A percentile compares a stretch with the other conserved stretches of the same genome.
Evolutionary conservation across 1,139 yeast genomes (phyloP).

Genomic region (Magnusiomyces fungicola): DNA sequence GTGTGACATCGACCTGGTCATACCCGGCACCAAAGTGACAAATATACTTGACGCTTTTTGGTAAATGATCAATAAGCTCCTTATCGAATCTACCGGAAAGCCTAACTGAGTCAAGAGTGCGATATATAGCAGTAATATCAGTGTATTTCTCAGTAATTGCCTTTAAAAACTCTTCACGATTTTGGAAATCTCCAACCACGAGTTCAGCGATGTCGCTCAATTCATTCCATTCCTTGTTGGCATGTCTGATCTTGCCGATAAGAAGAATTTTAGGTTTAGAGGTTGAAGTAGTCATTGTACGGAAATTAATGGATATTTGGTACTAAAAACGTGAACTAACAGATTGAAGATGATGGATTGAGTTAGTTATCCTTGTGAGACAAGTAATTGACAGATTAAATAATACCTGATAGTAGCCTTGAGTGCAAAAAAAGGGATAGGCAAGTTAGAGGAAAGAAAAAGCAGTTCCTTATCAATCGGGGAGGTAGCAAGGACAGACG

Average conservation of each 20-base stretch:
- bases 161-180: slow-evolving; percentile 29
- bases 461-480: too few relatives aligned
- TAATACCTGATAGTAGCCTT: too few relatives aligned
- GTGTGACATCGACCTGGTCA: slow-evolving; percentile 50
- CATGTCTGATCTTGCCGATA: slow-evolving; percentile 22
- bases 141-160: slow-evolving; percentile 29
- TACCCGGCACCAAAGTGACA: slow-evolving; percentile 93
- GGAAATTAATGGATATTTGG: too few relatives aligned
- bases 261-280: slow-evolving; percentile 23
- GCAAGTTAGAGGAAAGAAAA: too few relatives aligned
- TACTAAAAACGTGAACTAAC: too few relatives aligned
- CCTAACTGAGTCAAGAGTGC: slow-evolving; percentile 19
- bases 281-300: not conserved
- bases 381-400: too few relatives aligned
- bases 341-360: too few relatives aligned
- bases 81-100: slow-evolving; percentile 60
- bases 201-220: slow-evolving; percentile 20
- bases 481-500: too few relatives aligned
- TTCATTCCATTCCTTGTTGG: slow-evolving; percentile 21
- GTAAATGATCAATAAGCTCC: slow-evolving; percentile 56
- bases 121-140: slow-evolving; percentile 30
- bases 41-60: slow-evolving; percentile 53
- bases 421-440: too few relatives aligned
- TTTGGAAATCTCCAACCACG: slow-evolving; percentile 8
- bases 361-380: too few relatives aligned